Base-by-base conservation (phyloP, 441 rosid species). In the Gossypium trilobum region DNA sequence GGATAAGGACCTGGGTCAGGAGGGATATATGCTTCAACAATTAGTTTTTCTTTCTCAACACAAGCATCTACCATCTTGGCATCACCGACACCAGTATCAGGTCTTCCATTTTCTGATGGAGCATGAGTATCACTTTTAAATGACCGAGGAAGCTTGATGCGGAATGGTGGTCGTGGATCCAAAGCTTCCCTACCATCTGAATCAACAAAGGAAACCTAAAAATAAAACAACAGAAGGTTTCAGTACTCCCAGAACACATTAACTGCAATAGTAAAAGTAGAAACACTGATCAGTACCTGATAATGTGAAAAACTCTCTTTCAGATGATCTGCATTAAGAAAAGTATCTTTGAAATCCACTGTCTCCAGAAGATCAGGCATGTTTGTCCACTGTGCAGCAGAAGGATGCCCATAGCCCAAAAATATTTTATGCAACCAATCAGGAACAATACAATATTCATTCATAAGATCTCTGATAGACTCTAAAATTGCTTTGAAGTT, bases 401-500 rank as follows among this genome's bases (percentile, higher is more conserved):
- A 91, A 76, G 99, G 99, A 83, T 95, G 83, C 17, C 99, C 99
- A 80, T 95, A 95, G 61, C 99, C 99, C 78, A 95, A 86, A 83
- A 95, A 95, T 76, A 93, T 77, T 73, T 93, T 91, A 80, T 92
- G 98, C 87, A 95, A 77, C 99, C 99, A 95, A 51, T 91, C 97
- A 71, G 99, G 99, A 75, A 95, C 99, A 75, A 95, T 89, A 81
- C 98, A 95, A 68, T 89, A 95, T 78, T 95, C 99, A 84, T 95
- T 95, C 99, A 95, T 95, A 56, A 95, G 99, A 84, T 95, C 99
- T 84, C 99, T 89, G 68, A 95, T 95, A 46, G 99, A 95, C 84
- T 95, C 99, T 70, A 92, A 85, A 80, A 95, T 95, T 72, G 99
- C 99, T 83, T 95, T 95, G 84, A 95, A 95, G 80, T 95, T 95